Evolutionary conservation across 345 rosid species (phyloP).

Genomic region (Pistacia vera): DNA sequence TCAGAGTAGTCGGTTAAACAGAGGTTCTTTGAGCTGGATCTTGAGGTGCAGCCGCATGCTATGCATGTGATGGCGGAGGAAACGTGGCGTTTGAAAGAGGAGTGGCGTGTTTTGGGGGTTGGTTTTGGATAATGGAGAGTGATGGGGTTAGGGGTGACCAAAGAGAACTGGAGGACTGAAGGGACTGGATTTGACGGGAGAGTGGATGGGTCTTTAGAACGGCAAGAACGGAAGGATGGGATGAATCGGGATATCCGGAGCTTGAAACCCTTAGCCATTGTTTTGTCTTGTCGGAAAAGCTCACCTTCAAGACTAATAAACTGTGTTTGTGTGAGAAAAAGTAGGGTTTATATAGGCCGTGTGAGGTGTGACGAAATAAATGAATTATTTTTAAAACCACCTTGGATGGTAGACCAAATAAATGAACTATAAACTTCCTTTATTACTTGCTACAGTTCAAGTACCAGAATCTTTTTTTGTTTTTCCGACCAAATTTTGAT

Average conservation of each 20-base stretch:
- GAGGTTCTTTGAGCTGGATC: conserved; percentile 19
- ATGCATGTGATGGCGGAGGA: conserved; percentile 46
- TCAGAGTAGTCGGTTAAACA: conserved; percentile 31
- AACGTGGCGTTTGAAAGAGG: conserved; percentile 50
- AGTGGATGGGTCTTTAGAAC: conserved; percentile 55
- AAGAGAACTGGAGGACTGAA: conserved; percentile 35
- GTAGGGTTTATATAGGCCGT: conserved; percentile 9
- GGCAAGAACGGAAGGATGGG: conserved; percentile 62
- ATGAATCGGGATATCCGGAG: conserved; percentile 52
- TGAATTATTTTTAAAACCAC: background rate
- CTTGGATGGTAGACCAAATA: background rate
- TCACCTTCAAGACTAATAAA: background rate
- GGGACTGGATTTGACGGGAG: conserved; percentile 64
- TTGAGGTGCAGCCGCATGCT: conserved; percentile 47
- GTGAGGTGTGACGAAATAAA: background rate
- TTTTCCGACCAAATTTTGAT: no score
- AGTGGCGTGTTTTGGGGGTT: conserved; percentile 18
- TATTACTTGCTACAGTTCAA: background rate
- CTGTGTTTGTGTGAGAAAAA: background rate
- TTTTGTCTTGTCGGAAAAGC: background rate
- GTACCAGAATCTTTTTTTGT: no score
- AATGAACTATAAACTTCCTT: background rate
- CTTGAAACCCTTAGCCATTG: conserved; percentile 73
- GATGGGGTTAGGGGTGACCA: conserved; percentile 21
- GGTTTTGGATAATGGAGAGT: conserved; percentile 23